These are phyloP conservation scores for Penicillium verhagenii DNA, from an alignment of 495 filamentous ascomycete species.

Conservation along the genomic window DNA sequence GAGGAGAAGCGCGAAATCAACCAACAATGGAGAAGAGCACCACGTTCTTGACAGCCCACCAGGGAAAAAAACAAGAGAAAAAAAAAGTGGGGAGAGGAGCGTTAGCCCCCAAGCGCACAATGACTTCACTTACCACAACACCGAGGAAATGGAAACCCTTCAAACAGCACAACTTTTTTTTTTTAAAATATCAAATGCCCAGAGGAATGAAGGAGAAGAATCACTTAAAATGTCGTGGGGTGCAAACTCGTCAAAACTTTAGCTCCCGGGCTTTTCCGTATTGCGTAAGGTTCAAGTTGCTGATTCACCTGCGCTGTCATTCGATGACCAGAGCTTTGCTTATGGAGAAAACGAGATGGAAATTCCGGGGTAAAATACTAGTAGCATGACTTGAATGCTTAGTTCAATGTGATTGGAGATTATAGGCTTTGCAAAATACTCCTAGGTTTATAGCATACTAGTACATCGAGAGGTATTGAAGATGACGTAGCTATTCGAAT, in stretches of 20 bases:
- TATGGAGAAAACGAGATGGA: background rate
- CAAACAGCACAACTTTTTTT: background rate
- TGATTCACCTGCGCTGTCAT: conserved; percentile 5
- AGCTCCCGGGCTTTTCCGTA: conserved; percentile 47
- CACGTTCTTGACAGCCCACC: conserved; percentile 36
- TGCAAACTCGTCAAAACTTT: conserved; percentile 35
- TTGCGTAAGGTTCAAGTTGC: conserved; percentile 37
- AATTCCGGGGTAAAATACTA: too few species aligned
- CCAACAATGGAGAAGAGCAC: conserved; percentile 13
- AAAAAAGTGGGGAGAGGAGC: conserved; percentile 23
- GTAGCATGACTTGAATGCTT: too few species aligned
- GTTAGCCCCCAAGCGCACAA: conserved; percentile 8
- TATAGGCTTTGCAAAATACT: background rate
- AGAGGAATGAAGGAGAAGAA: conserved; percentile 13
- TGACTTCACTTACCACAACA: conserved; percentile 21
- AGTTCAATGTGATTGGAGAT: too few species aligned
- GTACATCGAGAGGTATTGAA: background rate
- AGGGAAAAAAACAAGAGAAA: conserved; percentile 18
- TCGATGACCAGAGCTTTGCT: background rate
- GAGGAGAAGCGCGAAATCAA: conserved; percentile 9
- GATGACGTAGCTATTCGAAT: background rate
- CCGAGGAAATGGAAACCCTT: conserved; percentile 12
- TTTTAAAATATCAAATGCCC: too few species aligned
- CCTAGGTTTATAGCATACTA: background rate
- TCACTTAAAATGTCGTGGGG: conserved; percentile 13